Conservation (phyloP, 495 filamentous ascomycete species). For the Penicillium subrubescens region DNA sequence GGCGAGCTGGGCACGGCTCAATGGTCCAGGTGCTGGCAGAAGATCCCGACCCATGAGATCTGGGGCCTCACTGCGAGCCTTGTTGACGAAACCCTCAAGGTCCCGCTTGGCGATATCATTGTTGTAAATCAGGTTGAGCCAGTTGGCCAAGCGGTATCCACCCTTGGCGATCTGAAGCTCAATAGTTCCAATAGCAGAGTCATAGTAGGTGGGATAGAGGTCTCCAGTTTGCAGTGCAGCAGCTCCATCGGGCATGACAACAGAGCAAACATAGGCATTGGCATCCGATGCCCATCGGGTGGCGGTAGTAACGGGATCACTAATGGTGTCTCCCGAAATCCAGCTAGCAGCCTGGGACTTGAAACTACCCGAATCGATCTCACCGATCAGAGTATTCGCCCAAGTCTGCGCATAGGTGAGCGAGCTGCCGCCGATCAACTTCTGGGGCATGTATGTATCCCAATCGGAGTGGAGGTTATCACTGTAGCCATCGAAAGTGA, state of each 20-base stretch:
- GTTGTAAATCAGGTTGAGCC: constrained; percentile 29
- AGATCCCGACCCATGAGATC: constrained; percentile 13
- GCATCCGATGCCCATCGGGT: constrained; percentile 59
- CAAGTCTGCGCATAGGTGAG: constrained; percentile 38
- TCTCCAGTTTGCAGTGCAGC: constrained; percentile 28
- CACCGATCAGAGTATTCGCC: constrained; percentile 34
- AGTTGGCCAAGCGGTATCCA: constrained; percentile 63
- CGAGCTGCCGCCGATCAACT: constrained; percentile 45
- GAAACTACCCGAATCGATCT: constrained; percentile 53
- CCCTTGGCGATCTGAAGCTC: constrained; percentile 75
- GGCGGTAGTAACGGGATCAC: constrained; percentile 35
- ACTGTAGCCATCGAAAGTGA: constrained; percentile 51
- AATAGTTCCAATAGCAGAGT: constrained; percentile 62
- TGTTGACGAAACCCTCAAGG: constrained; percentile 5
- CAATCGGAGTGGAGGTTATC: constrained; percentile 66
- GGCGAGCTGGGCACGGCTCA: constrained; percentile 26
- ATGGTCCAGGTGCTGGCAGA: constrained; percentile 13
- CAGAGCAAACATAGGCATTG: constrained; percentile 58
- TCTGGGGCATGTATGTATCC: constrained; percentile 66
- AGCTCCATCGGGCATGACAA: constrained; percentile 45
- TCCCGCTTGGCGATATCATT: constrained; percentile 20
- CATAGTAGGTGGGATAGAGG: constrained; percentile 48
- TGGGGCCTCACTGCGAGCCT: constrained; percentile 2
- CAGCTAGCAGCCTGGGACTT: constrained; percentile 46
- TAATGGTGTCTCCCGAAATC: constrained; percentile 50